Evolutionary conservation across 371 early-diverging fungal species (phyloP), one percentile per base, ranked within the genome.

Genomic region (Mucor circinelloides): DNA sequence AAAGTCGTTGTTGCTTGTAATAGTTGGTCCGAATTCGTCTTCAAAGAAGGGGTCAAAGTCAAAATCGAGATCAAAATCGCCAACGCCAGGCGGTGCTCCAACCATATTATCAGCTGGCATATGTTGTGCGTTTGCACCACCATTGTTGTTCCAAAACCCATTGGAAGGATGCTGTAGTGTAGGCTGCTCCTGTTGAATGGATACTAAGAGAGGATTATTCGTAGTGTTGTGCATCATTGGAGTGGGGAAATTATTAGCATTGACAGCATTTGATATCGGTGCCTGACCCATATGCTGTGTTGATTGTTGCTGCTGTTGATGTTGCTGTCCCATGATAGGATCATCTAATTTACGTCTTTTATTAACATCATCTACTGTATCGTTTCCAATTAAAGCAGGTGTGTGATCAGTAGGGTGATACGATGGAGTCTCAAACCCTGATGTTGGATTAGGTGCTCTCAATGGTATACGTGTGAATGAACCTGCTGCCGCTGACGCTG

Each of bases 11-110:
- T 40, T 64, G 6, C 56, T 61, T 0, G 67, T 15, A 55, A 64
- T 30, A 19, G 64, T 64, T 0, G 64, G 59, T 34, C 70, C 71
- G 63, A 81, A 72, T 17, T 78, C 79, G 19, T 79, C 77, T 36
- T 76, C 73, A 61, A 78, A 73, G 60, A 73, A 73, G 4, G 73
- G 69, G 34, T 69, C 73, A 56, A 73, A 69, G 48, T 69, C 73
- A 38, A 69, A 68, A 21, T 73, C 73, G 25, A 69, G 25, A 50
- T 66, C 72, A 36, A 64, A 60, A 42, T 60, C 64, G 44, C 56
- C 62, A 55, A 15, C 55, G 30, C 31, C 57, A 42, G 54, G 30
- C n/a, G 64, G 56, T 10, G 42, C 60, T 50, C 19, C 31, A 31
- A 21, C 46, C 23, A 46, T 42, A 23, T 56, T 58, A 12, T 46